Conservation (phyloP, 176 grass and related monocot genomes). For the Oryza australiensis region DNA sequence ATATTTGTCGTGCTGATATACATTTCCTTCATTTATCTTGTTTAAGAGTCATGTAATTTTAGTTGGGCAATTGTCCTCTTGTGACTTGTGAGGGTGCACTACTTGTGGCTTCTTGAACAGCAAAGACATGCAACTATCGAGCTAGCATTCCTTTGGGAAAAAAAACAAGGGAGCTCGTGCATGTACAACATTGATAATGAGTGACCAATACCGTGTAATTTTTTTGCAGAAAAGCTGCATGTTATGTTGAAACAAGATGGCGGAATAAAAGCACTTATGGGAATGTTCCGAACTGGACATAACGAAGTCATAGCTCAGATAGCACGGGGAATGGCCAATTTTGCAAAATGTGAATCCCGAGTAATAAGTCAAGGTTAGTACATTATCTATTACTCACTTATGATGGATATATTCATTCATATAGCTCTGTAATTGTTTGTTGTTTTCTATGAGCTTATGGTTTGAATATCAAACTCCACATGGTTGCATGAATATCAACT, state of each 20-base stretch:
- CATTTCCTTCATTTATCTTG: not conserved
- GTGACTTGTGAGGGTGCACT: not conserved
- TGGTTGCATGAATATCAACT: not conserved
- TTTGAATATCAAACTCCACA: not conserved
- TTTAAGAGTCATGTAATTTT: not conserved
- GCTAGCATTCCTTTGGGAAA: not conserved
- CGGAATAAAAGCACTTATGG: constrained; percentile 79
- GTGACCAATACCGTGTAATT: not conserved
- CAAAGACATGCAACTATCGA: not conserved
- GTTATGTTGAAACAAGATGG: constrained; percentile 81
- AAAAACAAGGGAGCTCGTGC: not conserved
- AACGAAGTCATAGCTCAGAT: constrained; percentile 89
- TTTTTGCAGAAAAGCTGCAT: constrained; percentile 70
- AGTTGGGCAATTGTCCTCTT: not conserved
- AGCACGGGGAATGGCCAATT: constrained; percentile 93
- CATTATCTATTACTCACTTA: constrained; percentile 1
- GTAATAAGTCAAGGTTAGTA: constrained; percentile 73
- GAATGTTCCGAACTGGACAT: constrained; percentile 67
- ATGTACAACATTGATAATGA: not conserved
- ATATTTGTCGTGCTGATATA: not conserved
- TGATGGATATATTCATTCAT: not conserved
- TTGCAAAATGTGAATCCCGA: constrained; percentile 98
- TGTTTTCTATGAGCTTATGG: constrained; percentile 16
- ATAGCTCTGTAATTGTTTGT: not conserved
- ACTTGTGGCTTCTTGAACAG: no score